Evolutionary conservation across 257 asterid genomes (phyloP).

Genomic region (Rehmannia glutinosa): DNA sequence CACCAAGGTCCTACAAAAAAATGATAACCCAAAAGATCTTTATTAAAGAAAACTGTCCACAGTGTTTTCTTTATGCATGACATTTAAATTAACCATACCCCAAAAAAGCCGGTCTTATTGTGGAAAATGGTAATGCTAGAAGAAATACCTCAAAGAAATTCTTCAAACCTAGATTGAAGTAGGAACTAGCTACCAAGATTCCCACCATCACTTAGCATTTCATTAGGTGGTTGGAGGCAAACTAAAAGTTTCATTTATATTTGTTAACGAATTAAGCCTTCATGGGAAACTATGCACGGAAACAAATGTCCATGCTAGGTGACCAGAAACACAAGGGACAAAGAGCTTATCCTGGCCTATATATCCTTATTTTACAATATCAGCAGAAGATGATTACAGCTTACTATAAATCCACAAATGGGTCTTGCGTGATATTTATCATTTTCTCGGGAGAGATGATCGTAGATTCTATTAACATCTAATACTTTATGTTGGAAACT

Average conservation of each 20-base stretch:
- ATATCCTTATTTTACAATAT: background rate
- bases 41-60: background rate
- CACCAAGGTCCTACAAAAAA: conserved; percentile 75
- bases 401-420: background rate
- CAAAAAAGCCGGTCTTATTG: background rate
- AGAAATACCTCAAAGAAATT: conserved; percentile 4
- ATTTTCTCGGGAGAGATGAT: background rate
- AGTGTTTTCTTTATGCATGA: background rate
- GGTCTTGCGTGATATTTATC: background rate
- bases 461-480: background rate
- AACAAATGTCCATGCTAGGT: background rate
- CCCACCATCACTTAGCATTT: background rate
- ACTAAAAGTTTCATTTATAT: background rate
- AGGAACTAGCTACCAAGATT: background rate
- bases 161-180: background rate
- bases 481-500: background rate
- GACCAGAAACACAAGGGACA: background rate
- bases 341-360: conserved; percentile 5
- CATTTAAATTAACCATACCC: background rate
- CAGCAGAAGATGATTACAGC: background rate
- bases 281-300: background rate
- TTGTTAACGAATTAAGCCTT: background rate
- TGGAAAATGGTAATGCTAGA: conserved; percentile 7
- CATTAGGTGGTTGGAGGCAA: background rate
- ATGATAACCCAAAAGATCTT: background rate